These are phyloP conservation scores for Ulota crispa DNA, from an alignment of 225 moss, liverwort and hornwort genomes.

Conservation along the genomic window DNA sequence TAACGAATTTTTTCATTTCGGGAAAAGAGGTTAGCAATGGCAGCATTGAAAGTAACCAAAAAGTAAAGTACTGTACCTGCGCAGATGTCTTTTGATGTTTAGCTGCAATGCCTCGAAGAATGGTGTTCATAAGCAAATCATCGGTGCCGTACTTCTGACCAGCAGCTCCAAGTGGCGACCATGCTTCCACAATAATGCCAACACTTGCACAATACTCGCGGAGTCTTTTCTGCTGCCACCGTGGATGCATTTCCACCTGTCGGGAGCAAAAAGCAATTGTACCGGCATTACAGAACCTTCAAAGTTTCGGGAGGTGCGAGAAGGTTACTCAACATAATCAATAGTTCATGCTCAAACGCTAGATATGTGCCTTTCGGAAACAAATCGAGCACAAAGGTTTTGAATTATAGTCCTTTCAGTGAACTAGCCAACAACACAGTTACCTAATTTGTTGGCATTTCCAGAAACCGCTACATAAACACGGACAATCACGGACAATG, in stretches of 20 bases:
- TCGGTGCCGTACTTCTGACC: slow-evolving; percentile 64
- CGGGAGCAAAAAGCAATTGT: not conserved
- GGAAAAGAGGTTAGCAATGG: not conserved
- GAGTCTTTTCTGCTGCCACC: slow-evolving; percentile 53
- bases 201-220: slow-evolving; percentile 48
- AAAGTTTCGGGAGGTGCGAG: no score
- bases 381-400: not conserved
- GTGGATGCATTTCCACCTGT: slow-evolving; percentile 58
- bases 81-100: slow-evolving; percentile 58
- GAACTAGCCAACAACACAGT: not conserved
- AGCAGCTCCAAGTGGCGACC: slow-evolving; percentile 67
- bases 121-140: slow-evolving; percentile 45
- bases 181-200: slow-evolving; percentile 54
- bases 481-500: no score
- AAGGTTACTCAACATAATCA: no score
- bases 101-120: slow-evolving; percentile 35
- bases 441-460: not conserved
- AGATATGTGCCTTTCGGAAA: no score
- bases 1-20: not conserved
- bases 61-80: slow-evolving; percentile 45
- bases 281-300: not conserved
- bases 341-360: no score
- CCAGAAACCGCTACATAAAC: not conserved
- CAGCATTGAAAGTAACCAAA: not conserved
- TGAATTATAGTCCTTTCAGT: not conserved